Base-by-base conservation (phyloP, 495 filamentous ascomycete genomes). In the Evernia prunastri region DNA sequence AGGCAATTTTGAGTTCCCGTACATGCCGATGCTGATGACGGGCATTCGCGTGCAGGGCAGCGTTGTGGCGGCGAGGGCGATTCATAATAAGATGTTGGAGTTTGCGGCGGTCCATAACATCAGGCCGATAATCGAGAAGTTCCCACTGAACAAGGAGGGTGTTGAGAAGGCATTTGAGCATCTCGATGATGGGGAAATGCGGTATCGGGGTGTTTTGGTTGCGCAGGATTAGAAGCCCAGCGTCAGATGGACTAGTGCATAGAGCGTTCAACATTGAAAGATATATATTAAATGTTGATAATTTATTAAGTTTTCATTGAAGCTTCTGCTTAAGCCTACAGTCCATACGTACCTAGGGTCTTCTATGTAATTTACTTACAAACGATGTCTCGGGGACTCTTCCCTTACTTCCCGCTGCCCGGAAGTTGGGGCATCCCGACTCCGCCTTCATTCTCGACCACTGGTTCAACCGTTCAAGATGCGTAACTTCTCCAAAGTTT, bases 31-130 rank as follows among this genome's bases (percentile, higher is more conserved):
- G 37, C 58, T 87, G 9, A 4, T 58, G 39, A 69, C 74, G 12
- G 84, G 82, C 9, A 66, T 86, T 39, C 72, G 71, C 0, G 68
- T 86, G 0, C 80, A 85, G 61, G 84, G 83, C n/a, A 76, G 73
- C 10, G 66, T 84, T 35, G 79, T 85, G 9, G 77, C 80, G 12
- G 64, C 81, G 0, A 67, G 82, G n/a, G 66, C 75, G 65, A 68
- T 80, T 5, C 80, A 84, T 64, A 73, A 69, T 4, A 74, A 80
- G 47, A 87, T 87, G 85, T 69, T 87, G 18, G 74, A 78, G 9
- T 86, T 87, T 67, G 81, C 82, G 0, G 81, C 82, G 0, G 66
- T 68, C 49, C 81, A 87, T 65, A 67, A 74, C 2, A 80, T 88
- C 69, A 80, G 80, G 73, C 83, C 85, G 3, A 73, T 84, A 10